phyloP scores from a whole-genome alignment of 108 stramenopile species.

The Craspedostauros australis region DNA sequence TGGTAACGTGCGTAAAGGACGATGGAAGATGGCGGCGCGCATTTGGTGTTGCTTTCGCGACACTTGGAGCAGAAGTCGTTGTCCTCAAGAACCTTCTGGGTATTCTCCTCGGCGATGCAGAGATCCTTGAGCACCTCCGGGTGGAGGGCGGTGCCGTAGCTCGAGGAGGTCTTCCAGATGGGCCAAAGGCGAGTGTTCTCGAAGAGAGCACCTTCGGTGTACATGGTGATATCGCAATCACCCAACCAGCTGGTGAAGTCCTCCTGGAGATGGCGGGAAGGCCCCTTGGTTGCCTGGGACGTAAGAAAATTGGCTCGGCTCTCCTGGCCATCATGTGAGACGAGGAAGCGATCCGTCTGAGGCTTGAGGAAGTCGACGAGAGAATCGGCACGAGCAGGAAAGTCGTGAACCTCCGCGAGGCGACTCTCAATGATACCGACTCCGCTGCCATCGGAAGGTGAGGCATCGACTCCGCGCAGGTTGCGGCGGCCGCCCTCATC shows the following conservation, averaged over 20 bases:
- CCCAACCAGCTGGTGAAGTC: not conserved
- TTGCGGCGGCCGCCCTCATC: not conserved
- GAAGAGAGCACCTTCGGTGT: not conserved
- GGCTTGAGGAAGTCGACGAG: too few relatives aligned
- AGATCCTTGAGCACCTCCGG: constrained; percentile 11
- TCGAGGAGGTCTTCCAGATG: constrained; percentile 1
- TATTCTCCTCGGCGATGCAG: constrained; percentile 16
- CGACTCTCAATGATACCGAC: too few relatives aligned
- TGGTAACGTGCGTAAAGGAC: constrained; percentile 25
- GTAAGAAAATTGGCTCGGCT: not conserved
- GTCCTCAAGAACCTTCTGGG: constrained; percentile 9
- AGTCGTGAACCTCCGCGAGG: too few relatives aligned
- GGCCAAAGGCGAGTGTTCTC: constrained; percentile 13
- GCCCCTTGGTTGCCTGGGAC: not conserved
- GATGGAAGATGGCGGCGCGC: constrained; percentile 22
- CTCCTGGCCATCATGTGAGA: not conserved
- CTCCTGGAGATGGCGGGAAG: not conserved
- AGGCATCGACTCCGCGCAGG: too few relatives aligned
- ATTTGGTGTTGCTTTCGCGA: constrained; percentile 1
- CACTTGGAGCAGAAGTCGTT: constrained; percentile 14
- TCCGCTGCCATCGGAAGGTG: too few relatives aligned
- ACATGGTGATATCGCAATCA: constrained; percentile 12
- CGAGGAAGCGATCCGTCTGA: too few relatives aligned
- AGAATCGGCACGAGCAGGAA: too few relatives aligned
- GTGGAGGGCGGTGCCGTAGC: not conserved